Base-by-base conservation (phyloP, 2,329 filamentous ascomycete genomes). In the Exophiala viscosa region DNA sequence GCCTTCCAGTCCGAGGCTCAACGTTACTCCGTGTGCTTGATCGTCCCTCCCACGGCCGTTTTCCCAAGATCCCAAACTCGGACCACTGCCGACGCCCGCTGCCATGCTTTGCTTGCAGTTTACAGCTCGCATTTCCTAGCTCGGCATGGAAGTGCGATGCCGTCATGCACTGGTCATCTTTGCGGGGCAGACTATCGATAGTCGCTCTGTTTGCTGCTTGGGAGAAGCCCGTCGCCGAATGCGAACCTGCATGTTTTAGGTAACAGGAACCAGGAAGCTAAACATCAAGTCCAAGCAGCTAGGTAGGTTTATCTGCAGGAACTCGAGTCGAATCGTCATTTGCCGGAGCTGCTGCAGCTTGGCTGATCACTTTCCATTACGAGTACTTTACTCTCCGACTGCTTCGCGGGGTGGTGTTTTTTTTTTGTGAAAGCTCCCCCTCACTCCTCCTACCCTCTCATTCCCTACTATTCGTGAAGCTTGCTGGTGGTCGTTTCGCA, bases 231-330 rank as follows among this genome's bases (percentile, higher is more conserved):
- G 31, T 39, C 20, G 34, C 44, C 36, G 18, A 23, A 14, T 2
- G 11, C 17, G 17, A 3, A 17, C 11, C 34, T 13, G 14, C 17
- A n/a, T 14, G 8, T 20, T 42, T 54, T 55, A 55, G 55, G 51
- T 54, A 58, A 58, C 32, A 54, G 38, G 48, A 56, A 52, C 39
- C 50, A 51, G 14, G 14, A 32, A 48, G 39, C 32, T 38, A 47
- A 18, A 23, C 14, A 42, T 42, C 9, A 23, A 23, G 40, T 13
- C 28, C n/a, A 42, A n/a, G n/a, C 18, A 42, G 32, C 32, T 7
- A 20, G 13, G 9, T 18, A 5, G 10, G 38, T 10, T 33, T 48
- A 47, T 55, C 52, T 55, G 52, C 52, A 50, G 45, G 51, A 49
- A 54, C 38, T 55, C 41, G 14, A 28, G 23, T 28, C 23, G 23